phyloP scores from a whole-genome alignment of 139 green algal genomes.

The Axilococcus clingmanii region DNA sequence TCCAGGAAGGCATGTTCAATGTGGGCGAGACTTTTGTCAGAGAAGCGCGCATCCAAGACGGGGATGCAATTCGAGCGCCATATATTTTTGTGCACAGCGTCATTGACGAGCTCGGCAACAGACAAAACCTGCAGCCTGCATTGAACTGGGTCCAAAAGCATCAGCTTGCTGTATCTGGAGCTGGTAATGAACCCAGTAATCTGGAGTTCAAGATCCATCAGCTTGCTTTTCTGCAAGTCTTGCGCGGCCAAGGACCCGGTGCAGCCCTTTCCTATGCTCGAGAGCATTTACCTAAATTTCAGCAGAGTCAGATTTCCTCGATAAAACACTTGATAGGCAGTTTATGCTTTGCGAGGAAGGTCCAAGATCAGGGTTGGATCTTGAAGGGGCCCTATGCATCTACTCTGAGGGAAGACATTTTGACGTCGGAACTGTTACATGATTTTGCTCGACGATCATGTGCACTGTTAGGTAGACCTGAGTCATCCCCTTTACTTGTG shows the following conservation, averaged over 20 bases:
- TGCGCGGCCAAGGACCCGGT: slow-evolving; percentile 31
- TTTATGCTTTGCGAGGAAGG: slow-evolving; percentile 53
- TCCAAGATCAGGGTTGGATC: neutral
- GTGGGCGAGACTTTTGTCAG: slow-evolving; percentile 64
- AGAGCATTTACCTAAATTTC: slow-evolving; percentile 48
- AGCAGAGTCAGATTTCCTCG: slow-evolving; percentile 34
- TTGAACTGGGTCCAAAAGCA: slow-evolving; percentile 74
- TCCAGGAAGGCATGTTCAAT: slow-evolving; percentile 70
- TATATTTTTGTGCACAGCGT: slow-evolving; percentile 72
- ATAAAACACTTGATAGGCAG: slow-evolving; percentile 86
- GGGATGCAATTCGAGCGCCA: slow-evolving; percentile 36
- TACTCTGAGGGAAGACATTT: neutral
- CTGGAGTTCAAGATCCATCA: slow-evolving; percentile 84
- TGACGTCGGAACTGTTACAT: slow-evolving; percentile 25
- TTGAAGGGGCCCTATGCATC: neutral
- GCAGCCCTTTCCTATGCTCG: slow-evolving; percentile 68
- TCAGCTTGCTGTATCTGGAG: slow-evolving; percentile 17
- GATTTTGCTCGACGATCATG: slow-evolving; percentile 80
- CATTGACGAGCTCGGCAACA: slow-evolving; percentile 53
- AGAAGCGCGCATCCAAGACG: slow-evolving; percentile 57
- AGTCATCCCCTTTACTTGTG: slow-evolving; percentile 73
- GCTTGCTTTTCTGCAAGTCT: slow-evolving; percentile 67
- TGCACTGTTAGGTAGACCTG: slow-evolving; percentile 70
- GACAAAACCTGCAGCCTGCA: slow-evolving; percentile 60
- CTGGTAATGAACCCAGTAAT: neutral